These are phyloP conservation scores for Trypanosoma cruzi DNA, from an alignment of 208 protist genomes.

Conservation along the genomic window DNA sequence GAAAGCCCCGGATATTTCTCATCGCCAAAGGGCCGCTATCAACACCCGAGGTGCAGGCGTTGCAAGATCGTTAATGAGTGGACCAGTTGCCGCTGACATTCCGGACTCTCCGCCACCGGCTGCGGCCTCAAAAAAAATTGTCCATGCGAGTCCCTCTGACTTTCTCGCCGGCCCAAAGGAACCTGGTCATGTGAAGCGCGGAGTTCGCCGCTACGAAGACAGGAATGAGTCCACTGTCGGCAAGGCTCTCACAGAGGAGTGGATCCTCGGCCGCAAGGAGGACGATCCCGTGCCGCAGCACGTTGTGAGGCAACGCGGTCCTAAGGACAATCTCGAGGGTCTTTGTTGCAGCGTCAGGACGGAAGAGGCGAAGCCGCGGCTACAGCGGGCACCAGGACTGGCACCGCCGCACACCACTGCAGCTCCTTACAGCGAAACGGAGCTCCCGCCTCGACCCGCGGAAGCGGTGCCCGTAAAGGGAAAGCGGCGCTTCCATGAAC, in stretches of 20 bases:
- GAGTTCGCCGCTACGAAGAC: conserved; percentile 70
- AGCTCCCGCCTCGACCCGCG: not conserved
- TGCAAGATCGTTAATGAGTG: not conserved
- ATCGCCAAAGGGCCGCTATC: conserved; percentile 29
- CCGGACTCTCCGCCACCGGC: not conserved
- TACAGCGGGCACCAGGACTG: conserved; percentile 23
- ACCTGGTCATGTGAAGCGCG: conserved; percentile 51
- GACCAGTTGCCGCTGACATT: not conserved
- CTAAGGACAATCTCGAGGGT: conserved; percentile 31
- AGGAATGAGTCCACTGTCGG: conserved; percentile 54
- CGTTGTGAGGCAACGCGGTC: conserved; percentile 12
- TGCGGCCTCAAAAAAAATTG: not conserved
- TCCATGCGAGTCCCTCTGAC: conserved; percentile 40
- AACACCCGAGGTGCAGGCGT: conserved; percentile 21
- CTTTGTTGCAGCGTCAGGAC: conserved; percentile 22
- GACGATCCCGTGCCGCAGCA: conserved; percentile 3
- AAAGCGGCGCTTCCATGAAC: conserved; percentile 14
- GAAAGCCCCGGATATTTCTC: conserved; percentile 20
- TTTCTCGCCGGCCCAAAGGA: conserved; percentile 68
- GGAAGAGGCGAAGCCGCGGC: conserved; percentile 30
- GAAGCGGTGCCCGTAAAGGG: not conserved
- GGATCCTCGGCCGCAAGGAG: conserved; percentile 45
- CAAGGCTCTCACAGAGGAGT: conserved; percentile 75
- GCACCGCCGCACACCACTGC: conserved; percentile 17
- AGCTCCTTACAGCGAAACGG: conserved; percentile 45